A percentile compares a stretch with the other conserved stretches of the same genome.
Evolutionary conservation across 352 stramenopile species (phyloP).

Genomic region (Globisporangium irregulare): DNA sequence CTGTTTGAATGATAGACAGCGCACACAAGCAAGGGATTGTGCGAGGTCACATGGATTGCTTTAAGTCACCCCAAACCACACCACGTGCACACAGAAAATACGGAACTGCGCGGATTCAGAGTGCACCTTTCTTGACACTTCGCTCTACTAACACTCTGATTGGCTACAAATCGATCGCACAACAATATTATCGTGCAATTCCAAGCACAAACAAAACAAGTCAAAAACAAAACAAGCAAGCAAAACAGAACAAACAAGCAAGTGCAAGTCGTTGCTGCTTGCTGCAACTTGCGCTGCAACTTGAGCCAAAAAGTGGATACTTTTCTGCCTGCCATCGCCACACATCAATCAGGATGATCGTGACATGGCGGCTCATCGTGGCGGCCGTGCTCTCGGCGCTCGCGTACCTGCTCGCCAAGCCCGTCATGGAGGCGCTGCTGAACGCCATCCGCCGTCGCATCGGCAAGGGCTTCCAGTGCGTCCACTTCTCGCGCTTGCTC

Average conservation of each 20-base stretch:
- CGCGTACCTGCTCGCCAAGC: slow-evolving; percentile 56
- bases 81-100: not conserved
- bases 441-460: slow-evolving; percentile 45
- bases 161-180: not conserved
- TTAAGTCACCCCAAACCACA: not conserved
- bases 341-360: slow-evolving; percentile 26
- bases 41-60: not conserved
- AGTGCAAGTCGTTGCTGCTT: not conserved
- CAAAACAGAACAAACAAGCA: not conserved
- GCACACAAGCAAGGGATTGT: not conserved
- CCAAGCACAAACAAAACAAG: not conserved
- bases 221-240: not conserved
- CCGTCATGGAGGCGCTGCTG: slow-evolving; percentile 49
- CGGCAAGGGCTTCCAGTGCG: slow-evolving; percentile 60
- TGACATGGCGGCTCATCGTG: slow-evolving; percentile 53
- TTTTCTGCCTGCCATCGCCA: not conserved
- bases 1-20: not conserved
- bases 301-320: not conserved
- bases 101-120: not conserved
- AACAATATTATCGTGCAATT: not conserved
- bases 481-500: not conserved
- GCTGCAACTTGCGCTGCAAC: not conserved
- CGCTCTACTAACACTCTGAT: not conserved
- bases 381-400: slow-evolving; percentile 36
- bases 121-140: slow-evolving; percentile 1